These are phyloP conservation scores for Excoecaria cochinchinensis DNA, from an alignment of 345 rosid species.

Conservation along the genomic window DNA sequence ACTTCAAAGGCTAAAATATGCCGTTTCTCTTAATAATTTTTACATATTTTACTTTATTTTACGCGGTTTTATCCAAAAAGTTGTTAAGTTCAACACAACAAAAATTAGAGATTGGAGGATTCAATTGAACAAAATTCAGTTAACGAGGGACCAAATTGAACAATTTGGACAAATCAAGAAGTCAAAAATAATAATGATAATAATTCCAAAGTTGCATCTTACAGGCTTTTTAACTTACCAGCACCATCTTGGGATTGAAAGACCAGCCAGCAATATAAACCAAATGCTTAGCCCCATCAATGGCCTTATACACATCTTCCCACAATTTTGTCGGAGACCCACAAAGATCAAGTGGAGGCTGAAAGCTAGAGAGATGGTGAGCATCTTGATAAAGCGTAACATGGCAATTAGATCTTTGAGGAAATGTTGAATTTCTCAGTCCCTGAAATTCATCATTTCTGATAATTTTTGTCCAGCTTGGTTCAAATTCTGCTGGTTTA, in stretches of 20 bases:
- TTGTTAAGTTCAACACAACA: no score
- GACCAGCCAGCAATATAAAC: constrained; percentile 92
- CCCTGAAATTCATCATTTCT: constrained; percentile 50
- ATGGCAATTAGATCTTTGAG: constrained; percentile 64
- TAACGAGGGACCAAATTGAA: no score
- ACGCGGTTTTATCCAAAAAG: no score
- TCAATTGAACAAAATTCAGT: no score
- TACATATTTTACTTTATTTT: no score
- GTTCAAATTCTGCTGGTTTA: constrained; percentile 72
- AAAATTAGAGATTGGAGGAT: no score
- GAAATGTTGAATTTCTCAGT: constrained; percentile 65
- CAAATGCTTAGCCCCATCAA: constrained; percentile 71
- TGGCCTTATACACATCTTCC: constrained; percentile 81
- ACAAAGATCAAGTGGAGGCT: constrained; percentile 47
- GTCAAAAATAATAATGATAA: no score
- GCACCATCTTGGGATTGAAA: constrained; percentile 67
- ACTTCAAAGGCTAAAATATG: no score
- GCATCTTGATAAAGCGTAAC: constrained; percentile 78
- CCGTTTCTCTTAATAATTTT: no score
- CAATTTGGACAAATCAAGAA: no score
- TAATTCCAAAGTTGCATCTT: no score
- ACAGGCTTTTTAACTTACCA: constrained; percentile 39
- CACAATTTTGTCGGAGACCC: constrained; percentile 55
- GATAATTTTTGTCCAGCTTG: constrained; percentile 49
- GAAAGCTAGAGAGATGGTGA: constrained; percentile 52